phyloP scores from a whole-genome alignment of 2,329 filamentous ascomycete species.

The Penicillium sp. region DNA sequence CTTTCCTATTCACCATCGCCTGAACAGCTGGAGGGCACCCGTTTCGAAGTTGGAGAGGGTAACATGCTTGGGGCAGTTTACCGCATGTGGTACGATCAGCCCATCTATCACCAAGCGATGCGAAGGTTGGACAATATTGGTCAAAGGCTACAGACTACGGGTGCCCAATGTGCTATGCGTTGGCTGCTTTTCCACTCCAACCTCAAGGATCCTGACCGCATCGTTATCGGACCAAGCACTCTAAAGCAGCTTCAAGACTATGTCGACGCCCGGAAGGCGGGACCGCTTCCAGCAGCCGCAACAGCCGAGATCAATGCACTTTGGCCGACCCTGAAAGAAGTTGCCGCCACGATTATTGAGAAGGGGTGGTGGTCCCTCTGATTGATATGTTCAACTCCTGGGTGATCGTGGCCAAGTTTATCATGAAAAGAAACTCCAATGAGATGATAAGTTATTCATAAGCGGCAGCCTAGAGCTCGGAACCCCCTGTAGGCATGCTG shows the following conservation, averaged over 20 bases:
- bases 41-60: slow-evolving; percentile 2
- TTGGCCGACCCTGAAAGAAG: background rate
- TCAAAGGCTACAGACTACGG: background rate
- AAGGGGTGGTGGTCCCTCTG: slow-evolving; percentile 5
- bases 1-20: background rate
- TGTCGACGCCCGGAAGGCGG: background rate
- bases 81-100: slow-evolving; percentile 6
- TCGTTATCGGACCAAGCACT: slow-evolving; percentile 3
- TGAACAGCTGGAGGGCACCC: background rate
- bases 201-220: background rate
- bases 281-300: background rate
- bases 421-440: background rate
- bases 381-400: background rate
- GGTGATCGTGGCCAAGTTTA: background rate
- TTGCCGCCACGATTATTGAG: background rate
- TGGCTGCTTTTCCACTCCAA: slow-evolving; percentile 5
- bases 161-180: background rate
- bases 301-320: background rate
- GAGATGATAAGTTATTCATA: background rate
- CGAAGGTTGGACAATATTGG: background rate
- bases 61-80: slow-evolving; percentile 4
- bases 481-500: background rate
- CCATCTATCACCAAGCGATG: slow-evolving; percentile 1
- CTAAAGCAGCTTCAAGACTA: slow-evolving; percentile 1
- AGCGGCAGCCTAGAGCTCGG: background rate